Percentiles rank a stretch among this genome's conserved stretches.
Conservation (phyloP, 2,329 filamentous ascomycete species). For the Neonectria sp. region DNA sequence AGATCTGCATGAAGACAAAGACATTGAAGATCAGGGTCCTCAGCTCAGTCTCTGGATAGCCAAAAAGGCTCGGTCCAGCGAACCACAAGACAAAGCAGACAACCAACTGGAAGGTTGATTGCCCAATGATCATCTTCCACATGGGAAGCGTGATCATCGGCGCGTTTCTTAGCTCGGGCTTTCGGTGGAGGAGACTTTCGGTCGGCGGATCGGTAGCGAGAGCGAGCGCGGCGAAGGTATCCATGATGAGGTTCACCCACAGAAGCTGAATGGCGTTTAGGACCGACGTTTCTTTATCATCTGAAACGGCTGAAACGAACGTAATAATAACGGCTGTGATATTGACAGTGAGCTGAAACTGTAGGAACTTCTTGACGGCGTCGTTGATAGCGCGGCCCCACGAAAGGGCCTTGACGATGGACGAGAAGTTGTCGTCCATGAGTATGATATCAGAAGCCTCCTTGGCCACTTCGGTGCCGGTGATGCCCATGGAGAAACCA, state of each 20-base stretch:
- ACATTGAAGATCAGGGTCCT: slow-evolving; percentile 76
- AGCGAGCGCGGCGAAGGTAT: slow-evolving; percentile 76
- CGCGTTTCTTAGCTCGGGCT: slow-evolving; percentile 70
- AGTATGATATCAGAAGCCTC: slow-evolving; percentile 70
- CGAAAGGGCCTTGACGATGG: slow-evolving; percentile 76
- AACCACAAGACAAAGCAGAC: slow-evolving; percentile 70
- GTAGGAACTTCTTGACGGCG: slow-evolving; percentile 77
- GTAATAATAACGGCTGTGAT: slow-evolving; percentile 77
- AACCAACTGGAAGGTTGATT: slow-evolving; percentile 81
- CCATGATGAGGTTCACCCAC: slow-evolving; percentile 81
- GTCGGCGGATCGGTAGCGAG: slow-evolving; percentile 62
- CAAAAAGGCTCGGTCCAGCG: slow-evolving; percentile 66
- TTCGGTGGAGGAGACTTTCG: slow-evolving; percentile 64
- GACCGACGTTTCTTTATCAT: slow-evolving; percentile 69
- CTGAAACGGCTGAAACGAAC: slow-evolving; percentile 73
- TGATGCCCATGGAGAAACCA: slow-evolving; percentile 78
- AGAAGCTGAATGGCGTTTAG: slow-evolving; percentile 77
- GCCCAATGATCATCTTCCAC: slow-evolving; percentile 93
- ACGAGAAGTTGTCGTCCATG: slow-evolving; percentile 76
- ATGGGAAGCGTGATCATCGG: slow-evolving; percentile 79
- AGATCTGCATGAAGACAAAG: slow-evolving; percentile 82
- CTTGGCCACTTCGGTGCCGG: slow-evolving; percentile 68
- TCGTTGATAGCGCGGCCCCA: slow-evolving; percentile 80
- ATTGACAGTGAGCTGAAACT: slow-evolving; percentile 80
- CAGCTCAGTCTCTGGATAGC: slow-evolving; percentile 60